Conservation (phyloP, 176 grass and related monocot genomes). For the Bromus sterilis region DNA sequence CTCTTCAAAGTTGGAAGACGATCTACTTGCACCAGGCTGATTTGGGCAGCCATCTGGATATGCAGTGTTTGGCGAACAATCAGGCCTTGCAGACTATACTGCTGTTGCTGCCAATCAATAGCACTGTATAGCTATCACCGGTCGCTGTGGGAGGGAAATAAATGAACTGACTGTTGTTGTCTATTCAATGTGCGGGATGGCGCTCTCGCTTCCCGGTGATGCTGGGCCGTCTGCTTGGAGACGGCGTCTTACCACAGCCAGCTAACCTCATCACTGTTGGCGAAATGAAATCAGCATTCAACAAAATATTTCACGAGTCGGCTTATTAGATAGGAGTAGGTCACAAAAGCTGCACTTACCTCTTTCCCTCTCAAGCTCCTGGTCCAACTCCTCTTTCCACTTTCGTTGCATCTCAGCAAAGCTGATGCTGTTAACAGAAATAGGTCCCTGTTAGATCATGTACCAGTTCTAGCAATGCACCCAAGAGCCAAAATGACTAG, state of each 20-base stretch:
- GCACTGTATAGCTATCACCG: slow-evolving; percentile 13
- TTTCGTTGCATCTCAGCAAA: slow-evolving; percentile 68
- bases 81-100: slow-evolving; percentile 11
- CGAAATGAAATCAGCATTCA: slow-evolving; percentile 22
- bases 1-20: slow-evolving; percentile 12
- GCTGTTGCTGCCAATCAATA: slow-evolving; percentile 5
- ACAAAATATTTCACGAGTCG: background rate
- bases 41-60: background rate
- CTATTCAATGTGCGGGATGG: slow-evolving; percentile 28
- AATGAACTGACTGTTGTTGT: background rate
- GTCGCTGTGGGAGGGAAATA: slow-evolving; percentile 21
- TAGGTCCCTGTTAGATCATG: slow-evolving; percentile 25
- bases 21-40: slow-evolving; percentile 10
- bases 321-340: background rate
- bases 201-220: slow-evolving; percentile 52
- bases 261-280: slow-evolving; percentile 69
- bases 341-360: slow-evolving; percentile 37
- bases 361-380: slow-evolving; percentile 91
- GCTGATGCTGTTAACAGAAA: slow-evolving; percentile 44
- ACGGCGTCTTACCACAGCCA: slow-evolving; percentile 62
- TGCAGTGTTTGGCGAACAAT: background rate
- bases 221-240: slow-evolving; percentile 45
- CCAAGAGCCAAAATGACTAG: background rate
- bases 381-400: slow-evolving; percentile 91
- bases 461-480: background rate